These are phyloP conservation scores for Heliocybe sulcata DNA, from an alignment of 1,284 basidiomycete genomes.

Conservation along the genomic window DNA sequence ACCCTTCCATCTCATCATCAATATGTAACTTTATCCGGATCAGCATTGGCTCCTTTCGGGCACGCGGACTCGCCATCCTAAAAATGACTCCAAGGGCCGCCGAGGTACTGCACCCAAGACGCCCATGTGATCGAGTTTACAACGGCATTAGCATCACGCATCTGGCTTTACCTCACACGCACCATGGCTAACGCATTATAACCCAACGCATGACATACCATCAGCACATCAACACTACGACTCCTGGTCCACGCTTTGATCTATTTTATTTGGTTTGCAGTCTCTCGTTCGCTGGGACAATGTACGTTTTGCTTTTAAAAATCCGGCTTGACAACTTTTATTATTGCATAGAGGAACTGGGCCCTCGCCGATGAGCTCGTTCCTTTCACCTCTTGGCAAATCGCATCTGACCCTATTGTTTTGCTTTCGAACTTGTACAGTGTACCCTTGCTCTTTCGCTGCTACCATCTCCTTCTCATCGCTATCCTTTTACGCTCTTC, in stretches of 20 bases:
- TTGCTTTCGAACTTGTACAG: neutral
- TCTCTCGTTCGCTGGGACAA: neutral
- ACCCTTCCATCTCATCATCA: neutral
- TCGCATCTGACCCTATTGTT: neutral
- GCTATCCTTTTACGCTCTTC: neutral
- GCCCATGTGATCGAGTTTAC: neutral
- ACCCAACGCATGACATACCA: conserved; percentile 1
- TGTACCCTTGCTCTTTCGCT: neutral
- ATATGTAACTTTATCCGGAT: neutral
- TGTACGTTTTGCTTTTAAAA: neutral
- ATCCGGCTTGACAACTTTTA: neutral
- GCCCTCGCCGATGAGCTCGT: neutral
- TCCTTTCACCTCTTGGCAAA: neutral
- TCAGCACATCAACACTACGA: neutral
- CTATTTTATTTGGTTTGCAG: neutral
- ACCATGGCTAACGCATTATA: neutral
- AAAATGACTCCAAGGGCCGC: neutral
- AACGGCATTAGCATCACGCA: neutral
- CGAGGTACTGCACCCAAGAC: neutral
- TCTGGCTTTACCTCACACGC: neutral
- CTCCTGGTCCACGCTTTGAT: neutral
- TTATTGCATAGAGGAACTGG: neutral
- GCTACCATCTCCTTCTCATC: neutral
- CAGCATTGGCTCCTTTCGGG: neutral
- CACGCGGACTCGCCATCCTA: neutral